A percentile compares a stretch with the other conserved stretches of the same genome.
phyloP scores from a whole-genome alignment of 1,139 yeast species.

The Lizanozyma gosingica region DNA sequence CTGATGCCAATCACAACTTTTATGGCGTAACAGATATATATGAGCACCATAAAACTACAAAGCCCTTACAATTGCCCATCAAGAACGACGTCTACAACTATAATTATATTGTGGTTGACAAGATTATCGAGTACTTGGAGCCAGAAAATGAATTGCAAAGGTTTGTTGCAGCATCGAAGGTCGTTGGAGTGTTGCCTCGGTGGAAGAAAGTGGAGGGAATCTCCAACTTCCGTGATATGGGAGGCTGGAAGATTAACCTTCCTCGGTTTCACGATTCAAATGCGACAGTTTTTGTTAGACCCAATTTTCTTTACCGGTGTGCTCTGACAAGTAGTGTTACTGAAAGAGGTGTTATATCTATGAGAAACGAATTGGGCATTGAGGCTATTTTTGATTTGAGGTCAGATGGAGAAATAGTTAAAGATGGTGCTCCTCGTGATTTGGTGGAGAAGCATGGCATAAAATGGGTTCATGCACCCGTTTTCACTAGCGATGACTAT shows the following conservation, averaged over 20 bases:
- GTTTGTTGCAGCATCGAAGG: slow-evolving; percentile 31
- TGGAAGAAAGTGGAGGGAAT: slow-evolving; percentile 65
- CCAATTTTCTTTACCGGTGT: slow-evolving; percentile 51
- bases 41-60: slow-evolving; percentile 20
- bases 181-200: slow-evolving; percentile 35
- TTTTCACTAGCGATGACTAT: slow-evolving; percentile 45
- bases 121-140: slow-evolving; percentile 43
- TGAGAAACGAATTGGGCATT: slow-evolving; percentile 37
- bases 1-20: slow-evolving; percentile 75
- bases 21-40: slow-evolving; percentile 40
- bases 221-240: slow-evolving; percentile 68
- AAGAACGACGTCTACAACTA: slow-evolving; percentile 44
- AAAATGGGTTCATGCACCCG: slow-evolving; percentile 51
- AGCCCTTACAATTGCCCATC: slow-evolving; percentile 35
- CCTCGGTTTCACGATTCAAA: slow-evolving; percentile 17
- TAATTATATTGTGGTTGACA: slow-evolving; percentile 45
- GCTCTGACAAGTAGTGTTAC: slow-evolving; percentile 52
- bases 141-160: slow-evolving; percentile 44
- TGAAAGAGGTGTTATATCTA: slow-evolving; percentile 29
- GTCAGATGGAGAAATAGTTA: slow-evolving; percentile 47
- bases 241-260: slow-evolving; percentile 53
- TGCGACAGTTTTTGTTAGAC: slow-evolving; percentile 35
- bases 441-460: slow-evolving; percentile 31
- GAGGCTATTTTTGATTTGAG: slow-evolving; percentile 61
- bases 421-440: slow-evolving; percentile 37